Percentiles rank a stretch among this genome's conserved stretches.
Conservation (phyloP, 495 filamentous ascomycete species). For the Hyphodiscus hymeniophilus region DNA sequence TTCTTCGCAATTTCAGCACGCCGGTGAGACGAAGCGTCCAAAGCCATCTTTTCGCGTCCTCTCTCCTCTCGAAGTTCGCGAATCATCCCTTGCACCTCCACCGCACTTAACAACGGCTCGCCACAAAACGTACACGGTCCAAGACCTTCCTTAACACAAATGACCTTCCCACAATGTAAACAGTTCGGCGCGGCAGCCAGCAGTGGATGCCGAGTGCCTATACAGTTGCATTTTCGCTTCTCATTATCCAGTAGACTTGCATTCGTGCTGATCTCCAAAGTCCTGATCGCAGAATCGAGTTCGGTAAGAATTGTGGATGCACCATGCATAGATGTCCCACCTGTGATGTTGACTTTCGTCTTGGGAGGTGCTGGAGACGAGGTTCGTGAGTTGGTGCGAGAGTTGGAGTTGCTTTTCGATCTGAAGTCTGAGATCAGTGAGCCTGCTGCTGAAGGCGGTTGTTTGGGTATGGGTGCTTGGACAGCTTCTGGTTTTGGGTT, state of each 20-base stretch:
- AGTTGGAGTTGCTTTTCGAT: slow-evolving; percentile 52
- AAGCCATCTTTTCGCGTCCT: slow-evolving; percentile 73
- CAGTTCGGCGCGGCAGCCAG: slow-evolving; percentile 87
- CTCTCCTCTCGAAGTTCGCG: slow-evolving; percentile 77
- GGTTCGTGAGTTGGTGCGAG: slow-evolving; percentile 42
- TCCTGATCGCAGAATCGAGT: slow-evolving; percentile 84
- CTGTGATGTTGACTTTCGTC: slow-evolving; percentile 58
- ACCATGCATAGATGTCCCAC: slow-evolving; percentile 69
- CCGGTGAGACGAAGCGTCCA: slow-evolving; percentile 59
- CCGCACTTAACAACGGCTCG: slow-evolving; percentile 56
- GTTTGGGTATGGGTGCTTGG: slow-evolving; percentile 32
- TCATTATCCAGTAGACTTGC: slow-evolving; percentile 27
- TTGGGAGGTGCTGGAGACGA: slow-evolving; percentile 33
- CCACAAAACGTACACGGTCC: slow-evolving; percentile 93
- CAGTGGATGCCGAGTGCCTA: slow-evolving; percentile 75
- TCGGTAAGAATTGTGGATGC: slow-evolving; percentile 69
- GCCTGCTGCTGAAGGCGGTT: slow-evolving; percentile 58
- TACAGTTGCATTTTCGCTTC: slow-evolving; percentile 70
- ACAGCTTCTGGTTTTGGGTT: slow-evolving; percentile 26
- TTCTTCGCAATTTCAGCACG: slow-evolving; percentile 50
- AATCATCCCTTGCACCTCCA: slow-evolving; percentile 79
- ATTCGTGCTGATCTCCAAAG: slow-evolving; percentile 83
- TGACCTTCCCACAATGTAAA: slow-evolving; percentile 87
- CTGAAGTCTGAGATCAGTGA: slow-evolving; percentile 71
- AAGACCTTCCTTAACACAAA: slow-evolving; percentile 88